Base-by-base conservation (phyloP, 148 eudicot species). In the Vaccinium myrtillus region DNA sequence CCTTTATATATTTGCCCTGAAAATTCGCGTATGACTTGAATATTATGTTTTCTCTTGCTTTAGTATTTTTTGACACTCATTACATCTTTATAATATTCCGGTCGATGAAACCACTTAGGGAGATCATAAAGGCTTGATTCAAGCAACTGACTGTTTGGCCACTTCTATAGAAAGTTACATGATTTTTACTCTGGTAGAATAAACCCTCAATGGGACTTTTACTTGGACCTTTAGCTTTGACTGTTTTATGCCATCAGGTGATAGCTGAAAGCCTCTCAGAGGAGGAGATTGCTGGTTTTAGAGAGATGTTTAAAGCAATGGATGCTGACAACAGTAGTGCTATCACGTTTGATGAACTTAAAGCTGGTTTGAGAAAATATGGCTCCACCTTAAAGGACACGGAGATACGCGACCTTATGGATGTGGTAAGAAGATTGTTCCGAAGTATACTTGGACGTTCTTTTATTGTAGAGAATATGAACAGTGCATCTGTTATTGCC, bases 191-290 rank as follows among this genome's bases (percentile, higher is more conserved):
- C 67, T 69, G 21, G 16, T 58, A 58, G 51, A n/a, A 61, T 81
- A 49, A 49, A 30, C 27, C 78, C 54, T 51, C 4, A 32, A 23
- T 39, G 8, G 53, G 77, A 49, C 27, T 49, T 49, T 48, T 18
- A 82, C 19, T 36, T 71, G 84, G 84, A 82, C 48, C 2, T 81
- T 4, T 81, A 6, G 43, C 32, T 30, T 30, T 30, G 32, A 30
- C 1, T 30, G 32, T 30, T 81, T 79, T 55, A 59, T 87, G 81
- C 55, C 82, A 85, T 75, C 91, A 97, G 99, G 98, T 97, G 19
- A 97, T 97, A 84, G 99, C 99, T 84, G 99, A 97, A 90, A 97
- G 98, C 89, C 91, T 97, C 83, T 97, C 99, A 67, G 99, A 97
- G 83, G 99, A 97, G 84, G 99, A 97, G 88, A 97, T 97, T 86